A percentile compares a stretch with the other conserved stretches of the same genome.
Conservation (phyloP, 2,329 filamentous ascomycete genomes). For the Phaeosphaeriaceae sp. region DNA sequence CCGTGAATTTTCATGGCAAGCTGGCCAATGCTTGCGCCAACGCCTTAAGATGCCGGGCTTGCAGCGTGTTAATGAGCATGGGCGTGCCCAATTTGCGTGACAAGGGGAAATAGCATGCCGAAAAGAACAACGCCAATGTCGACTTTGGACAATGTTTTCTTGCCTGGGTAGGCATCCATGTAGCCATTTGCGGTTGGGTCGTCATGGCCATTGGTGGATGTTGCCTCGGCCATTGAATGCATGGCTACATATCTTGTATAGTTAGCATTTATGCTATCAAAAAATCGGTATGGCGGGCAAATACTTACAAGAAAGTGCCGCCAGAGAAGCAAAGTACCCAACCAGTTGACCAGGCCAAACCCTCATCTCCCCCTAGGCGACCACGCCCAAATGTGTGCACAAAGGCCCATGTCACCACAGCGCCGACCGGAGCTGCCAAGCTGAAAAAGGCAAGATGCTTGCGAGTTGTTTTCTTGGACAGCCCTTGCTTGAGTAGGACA, state of each 20-base stretch:
- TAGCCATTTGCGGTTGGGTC: constrained; percentile 55
- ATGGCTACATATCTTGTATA: constrained; percentile 85
- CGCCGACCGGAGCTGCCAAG: constrained; percentile 85
- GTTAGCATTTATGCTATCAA: constrained; percentile 21
- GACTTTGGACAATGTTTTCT: constrained; percentile 56
- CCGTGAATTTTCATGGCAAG: background rate
- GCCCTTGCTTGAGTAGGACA: constrained; percentile 85
- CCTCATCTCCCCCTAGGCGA: constrained; percentile 62
- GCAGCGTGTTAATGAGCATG: constrained; percentile 58
- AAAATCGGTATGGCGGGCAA: background rate
- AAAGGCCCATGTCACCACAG: constrained; percentile 80
- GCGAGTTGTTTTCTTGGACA: constrained; percentile 83
- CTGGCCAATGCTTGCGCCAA: constrained; percentile 3
- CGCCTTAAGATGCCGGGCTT: constrained; percentile 15
- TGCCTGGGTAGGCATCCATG: constrained; percentile 58
- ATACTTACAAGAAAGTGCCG: constrained; percentile 89
- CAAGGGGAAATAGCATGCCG: constrained; percentile 78
- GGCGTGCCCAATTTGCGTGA: constrained; percentile 76
- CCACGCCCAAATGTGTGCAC: constrained; percentile 75
- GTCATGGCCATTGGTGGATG: constrained; percentile 39
- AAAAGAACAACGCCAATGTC: constrained; percentile 69
- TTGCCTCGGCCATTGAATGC: constrained; percentile 93
- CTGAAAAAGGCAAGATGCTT: constrained; percentile 91
- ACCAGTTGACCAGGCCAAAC: constrained; percentile 85
- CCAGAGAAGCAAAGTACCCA: constrained; percentile 94